These are phyloP conservation scores for Canariomyces notabilis DNA, from an alignment of 2,329 filamentous ascomycete species.

Conservation along the genomic window DNA sequence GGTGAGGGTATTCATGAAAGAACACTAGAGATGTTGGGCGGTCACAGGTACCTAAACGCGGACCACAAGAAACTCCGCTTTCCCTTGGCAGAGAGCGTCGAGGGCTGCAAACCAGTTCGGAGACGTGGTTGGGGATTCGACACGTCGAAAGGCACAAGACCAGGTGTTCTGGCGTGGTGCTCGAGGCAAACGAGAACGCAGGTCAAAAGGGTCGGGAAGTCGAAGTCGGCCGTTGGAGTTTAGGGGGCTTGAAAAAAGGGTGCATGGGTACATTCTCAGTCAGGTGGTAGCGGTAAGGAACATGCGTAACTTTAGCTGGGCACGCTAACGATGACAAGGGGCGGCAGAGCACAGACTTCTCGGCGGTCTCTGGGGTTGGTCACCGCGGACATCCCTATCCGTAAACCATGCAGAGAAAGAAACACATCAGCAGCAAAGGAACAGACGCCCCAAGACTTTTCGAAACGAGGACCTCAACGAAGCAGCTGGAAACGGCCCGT, in stretches of 20 bases:
- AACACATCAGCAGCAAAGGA: neutral
- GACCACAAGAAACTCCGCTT: conserved; percentile 13
- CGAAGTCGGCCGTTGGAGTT: conserved; percentile 22
- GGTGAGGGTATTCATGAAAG: conserved; percentile 25
- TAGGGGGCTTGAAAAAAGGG: conserved; percentile 23
- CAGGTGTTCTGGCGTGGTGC: conserved; percentile 31
- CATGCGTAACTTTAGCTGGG: conserved; percentile 12
- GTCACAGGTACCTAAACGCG: conserved; percentile 12
- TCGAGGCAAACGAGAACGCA: conserved; percentile 6
- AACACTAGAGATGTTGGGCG: conserved; percentile 13
- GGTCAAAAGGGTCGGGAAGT: conserved; percentile 14
- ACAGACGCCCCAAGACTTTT: neutral
- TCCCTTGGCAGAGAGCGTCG: conserved; percentile 1
- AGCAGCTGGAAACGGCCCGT: neutral
- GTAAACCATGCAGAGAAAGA: neutral
- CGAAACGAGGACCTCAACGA: neutral
- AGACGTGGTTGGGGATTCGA: conserved; percentile 4
- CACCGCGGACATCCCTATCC: neutral
- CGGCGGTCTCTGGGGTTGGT: conserved; percentile 11
- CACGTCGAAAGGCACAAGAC: conserved; percentile 30
- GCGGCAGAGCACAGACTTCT: conserved; percentile 1
- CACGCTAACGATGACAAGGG: too few species aligned
- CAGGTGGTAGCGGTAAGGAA: conserved; percentile 16
- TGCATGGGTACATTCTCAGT: conserved; percentile 19
- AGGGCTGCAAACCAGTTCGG: conserved; percentile 1